phyloP scores from a whole-genome alignment of 1,139 yeast genomes.

The Nadsonia commutata region DNA sequence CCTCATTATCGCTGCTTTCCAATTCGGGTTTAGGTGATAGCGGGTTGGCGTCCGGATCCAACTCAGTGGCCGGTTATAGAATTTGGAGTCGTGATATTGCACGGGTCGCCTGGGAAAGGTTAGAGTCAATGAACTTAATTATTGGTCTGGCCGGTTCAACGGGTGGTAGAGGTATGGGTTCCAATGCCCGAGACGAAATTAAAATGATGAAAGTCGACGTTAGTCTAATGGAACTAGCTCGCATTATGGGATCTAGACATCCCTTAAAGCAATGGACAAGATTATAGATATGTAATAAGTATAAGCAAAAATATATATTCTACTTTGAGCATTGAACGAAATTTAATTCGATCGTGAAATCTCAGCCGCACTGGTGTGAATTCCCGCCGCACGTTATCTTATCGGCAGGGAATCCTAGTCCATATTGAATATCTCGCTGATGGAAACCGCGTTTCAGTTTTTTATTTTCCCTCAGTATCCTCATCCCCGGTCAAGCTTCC shows the following conservation, averaged over 20 bases:
- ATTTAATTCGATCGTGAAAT: no score
- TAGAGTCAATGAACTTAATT: conserved; percentile 19
- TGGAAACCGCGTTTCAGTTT: no score
- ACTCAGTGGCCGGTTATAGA: conserved; percentile 17
- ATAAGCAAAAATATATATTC: neutral
- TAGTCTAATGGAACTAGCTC: conserved; percentile 20
- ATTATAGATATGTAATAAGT: neutral
- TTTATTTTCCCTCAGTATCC: no score
- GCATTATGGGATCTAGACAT: conserved; percentile 19
- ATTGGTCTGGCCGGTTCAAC: conserved; percentile 12
- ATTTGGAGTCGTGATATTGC: conserved; percentile 22
- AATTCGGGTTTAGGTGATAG: conserved; percentile 5
- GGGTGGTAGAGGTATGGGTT: conserved; percentile 5
- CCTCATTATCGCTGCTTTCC: conserved; percentile 1
- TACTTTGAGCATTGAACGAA: no score
- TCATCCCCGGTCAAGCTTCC: no score
- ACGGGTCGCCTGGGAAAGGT: conserved; percentile 24
- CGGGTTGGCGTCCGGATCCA: neutral
- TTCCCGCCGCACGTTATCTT: no score
- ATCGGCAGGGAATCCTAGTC: no score
- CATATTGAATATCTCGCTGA: no score
- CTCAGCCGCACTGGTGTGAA: no score
- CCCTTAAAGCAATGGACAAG: conserved; percentile 20
- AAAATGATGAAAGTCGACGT: conserved; percentile 23
- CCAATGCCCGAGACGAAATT: conserved; percentile 17